phyloP scores from a whole-genome alignment of 768 basidiomycete genomes.

The Hygrocybe punicea region DNA sequence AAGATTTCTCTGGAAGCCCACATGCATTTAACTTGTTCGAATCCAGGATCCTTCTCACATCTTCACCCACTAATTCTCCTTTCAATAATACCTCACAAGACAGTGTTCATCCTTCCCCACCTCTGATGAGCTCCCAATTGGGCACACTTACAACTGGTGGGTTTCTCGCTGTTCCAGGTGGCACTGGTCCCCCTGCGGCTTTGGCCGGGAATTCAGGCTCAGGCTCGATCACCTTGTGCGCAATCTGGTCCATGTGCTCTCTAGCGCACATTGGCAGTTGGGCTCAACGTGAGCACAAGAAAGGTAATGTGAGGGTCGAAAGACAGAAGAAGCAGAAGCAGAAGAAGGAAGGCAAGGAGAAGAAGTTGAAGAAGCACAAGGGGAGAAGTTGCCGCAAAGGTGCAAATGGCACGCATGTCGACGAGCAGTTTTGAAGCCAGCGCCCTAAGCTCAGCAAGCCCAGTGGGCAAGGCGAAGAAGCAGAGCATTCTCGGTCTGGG shows the following conservation, averaged over 20 bases:
- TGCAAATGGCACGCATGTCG: conserved; percentile 45
- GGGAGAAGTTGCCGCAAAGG: conserved; percentile 31
- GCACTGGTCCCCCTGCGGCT: conserved; percentile 37
- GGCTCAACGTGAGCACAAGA: conserved; percentile 44
- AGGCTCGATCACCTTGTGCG: conserved; percentile 73
- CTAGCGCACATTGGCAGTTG: conserved; percentile 71
- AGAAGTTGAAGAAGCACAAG: conserved; percentile 28
- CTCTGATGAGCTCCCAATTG: conserved; percentile 27
- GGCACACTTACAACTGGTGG: conserved; percentile 38
- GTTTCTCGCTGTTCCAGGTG: not conserved
- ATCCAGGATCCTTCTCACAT: conserved; percentile 34
- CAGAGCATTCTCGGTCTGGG: conserved; percentile 61
- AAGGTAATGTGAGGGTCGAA: conserved; percentile 22
- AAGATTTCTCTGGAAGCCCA: conserved; percentile 34
- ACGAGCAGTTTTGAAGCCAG: conserved; percentile 69
- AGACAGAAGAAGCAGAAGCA: conserved; percentile 20
- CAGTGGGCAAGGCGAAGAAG: conserved; percentile 40
- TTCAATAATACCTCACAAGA: conserved; percentile 18
- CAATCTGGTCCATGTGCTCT: conserved; percentile 71
- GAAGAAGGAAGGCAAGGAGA: conserved; percentile 25
- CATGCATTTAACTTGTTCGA: conserved; percentile 65
- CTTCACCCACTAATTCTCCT: conserved; percentile 13
- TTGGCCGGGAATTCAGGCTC: conserved; percentile 13
- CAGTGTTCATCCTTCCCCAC: not conserved
- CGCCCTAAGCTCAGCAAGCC: conserved; percentile 37